Percentiles rank a stretch among this genome's conserved stretches.
Conservation (phyloP, 208 protist species). For the Trypanosoma scelopori region DNA sequence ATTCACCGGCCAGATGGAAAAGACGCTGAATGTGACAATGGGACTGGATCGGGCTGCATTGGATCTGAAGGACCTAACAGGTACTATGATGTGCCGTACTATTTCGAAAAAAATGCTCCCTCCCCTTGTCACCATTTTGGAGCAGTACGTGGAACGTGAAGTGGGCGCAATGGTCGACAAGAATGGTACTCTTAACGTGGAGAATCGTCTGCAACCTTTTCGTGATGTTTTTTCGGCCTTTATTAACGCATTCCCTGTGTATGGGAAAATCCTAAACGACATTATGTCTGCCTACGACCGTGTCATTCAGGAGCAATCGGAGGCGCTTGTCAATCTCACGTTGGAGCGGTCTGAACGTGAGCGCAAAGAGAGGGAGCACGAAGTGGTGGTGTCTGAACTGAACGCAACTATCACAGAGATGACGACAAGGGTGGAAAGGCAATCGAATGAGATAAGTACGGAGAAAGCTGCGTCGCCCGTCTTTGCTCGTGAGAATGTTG, state of each 20-base stretch:
- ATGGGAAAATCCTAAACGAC: conserved; percentile 62
- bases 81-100: conserved; percentile 5
- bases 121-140: conserved; percentile 18
- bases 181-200: conserved; percentile 16
- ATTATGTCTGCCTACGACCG: conserved; percentile 81
- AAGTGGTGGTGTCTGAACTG: conserved; percentile 31
- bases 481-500: neutral
- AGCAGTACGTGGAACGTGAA: conserved; percentile 26
- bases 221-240: conserved; percentile 74
- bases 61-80: neutral
- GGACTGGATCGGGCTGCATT: conserved; percentile 14
- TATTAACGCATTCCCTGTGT: conserved; percentile 65
- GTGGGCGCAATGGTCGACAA: conserved; percentile 6
- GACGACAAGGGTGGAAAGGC: conserved; percentile 28
- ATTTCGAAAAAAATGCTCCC: conserved; percentile 7
- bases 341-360: conserved; percentile 17
- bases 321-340: conserved; percentile 57
- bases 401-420: conserved; percentile 38
- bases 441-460: no score
- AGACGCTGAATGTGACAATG: conserved; percentile 5
- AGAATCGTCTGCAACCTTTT: conserved; percentile 66
- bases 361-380: conserved; percentile 24
- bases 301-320: conserved; percentile 74
- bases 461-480: neutral
- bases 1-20: no score